A percentile compares a stretch with the other conserved stretches of the same genome.
Conservation (phyloP, 2,329 filamentous ascomycete species). For the Didymella keratinophila region DNA sequence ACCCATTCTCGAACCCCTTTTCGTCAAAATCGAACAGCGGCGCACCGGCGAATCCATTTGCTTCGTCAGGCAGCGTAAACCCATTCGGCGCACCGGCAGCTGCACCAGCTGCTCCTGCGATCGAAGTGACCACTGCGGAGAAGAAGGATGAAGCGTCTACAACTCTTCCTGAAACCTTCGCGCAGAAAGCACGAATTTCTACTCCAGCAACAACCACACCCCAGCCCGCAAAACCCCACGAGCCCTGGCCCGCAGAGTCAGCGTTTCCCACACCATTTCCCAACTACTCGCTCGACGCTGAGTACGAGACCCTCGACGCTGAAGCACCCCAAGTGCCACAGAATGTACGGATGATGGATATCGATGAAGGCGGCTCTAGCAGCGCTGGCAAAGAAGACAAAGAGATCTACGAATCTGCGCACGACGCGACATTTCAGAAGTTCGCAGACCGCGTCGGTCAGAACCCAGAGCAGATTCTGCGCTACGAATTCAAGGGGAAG, state of each 20-base stretch:
- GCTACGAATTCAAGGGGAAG: conserved; percentile 58
- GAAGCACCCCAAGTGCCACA: conserved; percentile 59
- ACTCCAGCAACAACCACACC: conserved; percentile 47
- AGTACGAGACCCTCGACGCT: conserved; percentile 83
- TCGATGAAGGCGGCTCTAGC: conserved; percentile 43
- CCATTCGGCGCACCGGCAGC: conserved; percentile 45
- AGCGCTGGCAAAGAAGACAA: conserved; percentile 55
- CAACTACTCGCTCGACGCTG: conserved; percentile 81
- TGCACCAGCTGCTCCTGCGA: conserved; percentile 33
- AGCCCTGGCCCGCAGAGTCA: conserved; percentile 78
- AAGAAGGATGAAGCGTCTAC: conserved; percentile 36
- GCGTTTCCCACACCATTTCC: conserved; percentile 76
- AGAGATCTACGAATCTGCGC: conserved; percentile 57
- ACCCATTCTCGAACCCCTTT: conserved; percentile 65
- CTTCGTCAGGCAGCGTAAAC: conserved; percentile 38
- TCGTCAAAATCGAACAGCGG: conserved; percentile 53
- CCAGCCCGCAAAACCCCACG: conserved; percentile 55
- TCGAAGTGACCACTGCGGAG: conserved; percentile 26
- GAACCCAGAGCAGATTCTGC: conserved; percentile 60
- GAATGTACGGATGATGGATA: conserved; percentile 55
- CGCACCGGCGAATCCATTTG: conserved; percentile 64
- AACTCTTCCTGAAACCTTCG: conserved; percentile 77
- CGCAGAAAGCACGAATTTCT: conserved; percentile 69
- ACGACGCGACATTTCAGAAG: conserved; percentile 60
- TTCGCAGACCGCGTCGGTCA: conserved; percentile 61